Evolutionary conservation across 495 filamentous ascomycete genomes (phyloP).

Genomic region (Lophiostoma macrostomum): DNA sequence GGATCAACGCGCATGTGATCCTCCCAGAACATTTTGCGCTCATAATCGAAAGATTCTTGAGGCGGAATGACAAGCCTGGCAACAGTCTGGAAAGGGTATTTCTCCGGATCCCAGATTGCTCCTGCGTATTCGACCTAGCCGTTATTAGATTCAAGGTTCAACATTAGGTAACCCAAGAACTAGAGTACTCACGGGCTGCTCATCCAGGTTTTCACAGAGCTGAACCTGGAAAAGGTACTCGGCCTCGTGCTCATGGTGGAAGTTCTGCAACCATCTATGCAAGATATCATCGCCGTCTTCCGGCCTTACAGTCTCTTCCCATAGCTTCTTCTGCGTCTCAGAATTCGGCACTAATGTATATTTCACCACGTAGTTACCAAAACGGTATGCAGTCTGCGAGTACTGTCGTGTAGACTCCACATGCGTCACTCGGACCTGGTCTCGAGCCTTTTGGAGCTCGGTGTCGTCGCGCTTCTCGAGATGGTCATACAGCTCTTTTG

Average conservation of each 20-base stretch:
- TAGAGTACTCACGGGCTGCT: constrained; percentile 39
- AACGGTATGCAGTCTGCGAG: constrained; percentile 50
- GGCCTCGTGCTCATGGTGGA: constrained; percentile 46
- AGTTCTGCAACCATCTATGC: constrained; percentile 43
- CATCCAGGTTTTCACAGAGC: constrained; percentile 47
- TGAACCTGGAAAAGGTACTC: constrained; percentile 49
- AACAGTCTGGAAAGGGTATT: constrained; percentile 50
- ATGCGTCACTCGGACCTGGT: constrained; percentile 43
- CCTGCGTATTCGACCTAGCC: constrained; percentile 49
- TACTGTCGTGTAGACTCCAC: constrained; percentile 48
- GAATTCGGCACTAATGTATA: constrained; percentile 45
- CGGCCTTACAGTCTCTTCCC: constrained; percentile 44
- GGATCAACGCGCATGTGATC: constrained; percentile 49
- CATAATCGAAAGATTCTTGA: constrained; percentile 47
- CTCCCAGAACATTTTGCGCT: constrained; percentile 48
- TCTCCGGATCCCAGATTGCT: constrained; percentile 48
- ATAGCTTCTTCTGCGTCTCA: constrained; percentile 45
- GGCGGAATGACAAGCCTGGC: constrained; percentile 46
- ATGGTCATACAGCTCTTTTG: constrained; percentile 43
- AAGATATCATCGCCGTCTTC: constrained; percentile 45
- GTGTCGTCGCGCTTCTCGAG: constrained; percentile 45
- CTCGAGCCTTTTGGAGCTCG: constrained; percentile 44
- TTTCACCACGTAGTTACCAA: constrained; percentile 50
- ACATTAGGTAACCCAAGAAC: not conserved
- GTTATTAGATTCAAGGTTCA: not conserved